These are phyloP conservation scores for Gossypium gossypioides DNA, from an alignment of 441 rosid species.

Conservation along the genomic window DNA sequence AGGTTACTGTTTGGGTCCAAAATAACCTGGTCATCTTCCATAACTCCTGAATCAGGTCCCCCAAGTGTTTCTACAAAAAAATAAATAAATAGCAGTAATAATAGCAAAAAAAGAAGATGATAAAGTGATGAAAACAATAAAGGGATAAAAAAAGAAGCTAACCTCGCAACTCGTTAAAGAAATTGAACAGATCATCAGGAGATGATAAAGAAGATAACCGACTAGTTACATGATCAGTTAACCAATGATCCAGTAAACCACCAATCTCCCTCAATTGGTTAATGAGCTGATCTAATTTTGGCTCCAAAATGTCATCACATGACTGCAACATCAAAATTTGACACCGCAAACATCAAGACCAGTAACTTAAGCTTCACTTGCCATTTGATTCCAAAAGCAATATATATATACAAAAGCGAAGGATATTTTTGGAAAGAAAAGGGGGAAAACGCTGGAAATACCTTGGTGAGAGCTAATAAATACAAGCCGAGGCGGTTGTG, in stretches of 20 bases:
- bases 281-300: slow-evolving; percentile 58
- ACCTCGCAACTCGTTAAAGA: slow-evolving; percentile 79
- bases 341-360: neutral
- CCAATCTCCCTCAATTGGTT: slow-evolving; percentile 59
- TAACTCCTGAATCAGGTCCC: slow-evolving; percentile 49
- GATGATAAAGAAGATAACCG: slow-evolving; percentile 55
- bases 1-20: slow-evolving; percentile 74
- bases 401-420: neutral
- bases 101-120: neutral
- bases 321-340: slow-evolving; percentile 36
- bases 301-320: slow-evolving; percentile 70
- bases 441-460: slow-evolving; percentile 4
- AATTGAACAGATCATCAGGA: slow-evolving; percentile 71
- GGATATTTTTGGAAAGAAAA: neutral
- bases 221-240: slow-evolving; percentile 54
- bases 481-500: slow-evolving; percentile 80
- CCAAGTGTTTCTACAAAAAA: slow-evolving; percentile 54
- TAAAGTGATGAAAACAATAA: neutral
- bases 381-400: neutral
- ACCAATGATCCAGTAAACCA: slow-evolving; percentile 51
- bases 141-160: slow-evolving; percentile 7
- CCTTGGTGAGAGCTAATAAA: slow-evolving; percentile 80
- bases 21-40: slow-evolving; percentile 69
- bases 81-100: neutral
- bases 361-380: neutral